phyloP scores from a whole-genome alignment of 192 early-diverging fungal species.

The Mortierella alpina region DNA sequence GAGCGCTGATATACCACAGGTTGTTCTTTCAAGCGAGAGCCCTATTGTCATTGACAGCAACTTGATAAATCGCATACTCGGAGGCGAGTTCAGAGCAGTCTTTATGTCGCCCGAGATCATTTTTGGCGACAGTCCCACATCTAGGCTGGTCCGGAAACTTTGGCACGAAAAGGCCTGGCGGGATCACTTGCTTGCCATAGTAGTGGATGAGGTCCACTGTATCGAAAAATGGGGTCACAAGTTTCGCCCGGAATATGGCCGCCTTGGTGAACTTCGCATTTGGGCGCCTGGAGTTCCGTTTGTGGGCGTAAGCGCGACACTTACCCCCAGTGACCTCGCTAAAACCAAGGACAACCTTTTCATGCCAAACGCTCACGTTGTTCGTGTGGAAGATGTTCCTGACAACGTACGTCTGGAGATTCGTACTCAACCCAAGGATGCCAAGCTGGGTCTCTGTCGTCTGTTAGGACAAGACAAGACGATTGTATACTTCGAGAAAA shows the following conservation, averaged over 20 bases:
- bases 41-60: slow-evolving; percentile 1
- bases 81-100: slow-evolving; percentile 29
- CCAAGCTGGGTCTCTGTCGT: slow-evolving; percentile 7
- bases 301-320: slow-evolving; percentile 20
- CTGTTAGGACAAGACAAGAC: slow-evolving; percentile 12
- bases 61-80: background rate
- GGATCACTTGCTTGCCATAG: slow-evolving; percentile 8
- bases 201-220: slow-evolving; percentile 20
- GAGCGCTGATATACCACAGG: slow-evolving; percentile 7
- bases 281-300: slow-evolving; percentile 19
- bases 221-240: slow-evolving; percentile 11
- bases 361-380: background rate
- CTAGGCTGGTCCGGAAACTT: background rate
- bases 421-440: slow-evolving; percentile 16
- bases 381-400: slow-evolving; percentile 5
- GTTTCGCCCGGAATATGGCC: slow-evolving; percentile 18
- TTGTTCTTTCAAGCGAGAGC: slow-evolving; percentile 15
- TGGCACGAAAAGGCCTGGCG: background rate
- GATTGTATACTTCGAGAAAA: slow-evolving; percentile 21
- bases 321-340: slow-evolving; percentile 1
- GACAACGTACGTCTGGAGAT: slow-evolving; percentile 16
- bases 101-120: slow-evolving; percentile 21
- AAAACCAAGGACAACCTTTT: slow-evolving; percentile 5
- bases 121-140: slow-evolving; percentile 6
- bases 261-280: slow-evolving; percentile 15